Percentiles rank a stretch among this genome's conserved stretches.
Conservation (phyloP, 2,329 filamentous ascomycete species). For the Hypocreales sp. region DNA sequence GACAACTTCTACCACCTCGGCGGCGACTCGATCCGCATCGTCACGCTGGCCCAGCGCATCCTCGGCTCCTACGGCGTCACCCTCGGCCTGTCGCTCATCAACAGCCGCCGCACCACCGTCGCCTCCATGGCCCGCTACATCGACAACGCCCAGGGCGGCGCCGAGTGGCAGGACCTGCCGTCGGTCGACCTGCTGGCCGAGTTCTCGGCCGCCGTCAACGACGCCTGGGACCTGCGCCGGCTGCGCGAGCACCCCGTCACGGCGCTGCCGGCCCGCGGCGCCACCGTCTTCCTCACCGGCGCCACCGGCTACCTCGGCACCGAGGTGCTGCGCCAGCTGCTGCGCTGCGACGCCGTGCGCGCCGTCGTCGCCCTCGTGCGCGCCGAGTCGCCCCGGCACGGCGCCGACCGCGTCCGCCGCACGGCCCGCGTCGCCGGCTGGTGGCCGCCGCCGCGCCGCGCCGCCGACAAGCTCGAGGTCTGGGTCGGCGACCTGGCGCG, state of each 20-base stretch:
- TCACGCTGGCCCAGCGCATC: conserved; percentile 1
- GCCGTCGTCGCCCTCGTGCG: conserved; percentile 57
- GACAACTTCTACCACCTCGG: conserved; percentile 6
- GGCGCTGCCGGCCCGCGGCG: background rate
- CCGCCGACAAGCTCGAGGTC: conserved; percentile 4
- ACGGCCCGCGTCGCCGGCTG: conserved; percentile 4
- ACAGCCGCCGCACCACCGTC: background rate
- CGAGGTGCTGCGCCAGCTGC: conserved; percentile 58
- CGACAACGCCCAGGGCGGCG: background rate
- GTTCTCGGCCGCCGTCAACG: no score
- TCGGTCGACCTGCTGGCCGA: background rate
- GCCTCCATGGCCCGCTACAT: background rate
- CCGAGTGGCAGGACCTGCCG: background rate
- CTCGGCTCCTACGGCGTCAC: background rate
- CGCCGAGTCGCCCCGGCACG: conserved; percentile 41
- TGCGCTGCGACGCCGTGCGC: conserved; percentile 28
- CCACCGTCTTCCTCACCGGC: conserved; percentile 65
- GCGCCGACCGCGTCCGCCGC: conserved; percentile 42
- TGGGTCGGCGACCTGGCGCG: conserved; percentile 6
- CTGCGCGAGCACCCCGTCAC: no score
- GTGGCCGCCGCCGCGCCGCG: conserved; percentile 3
- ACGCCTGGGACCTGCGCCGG: no score
- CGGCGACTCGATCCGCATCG: conserved; percentile 5
- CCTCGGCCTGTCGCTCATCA: background rate
- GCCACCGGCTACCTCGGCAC: conserved; percentile 63